These are phyloP conservation scores for Thalassiosira hispida DNA, from an alignment of 352 stramenopile genomes.

Conservation along the genomic window DNA sequence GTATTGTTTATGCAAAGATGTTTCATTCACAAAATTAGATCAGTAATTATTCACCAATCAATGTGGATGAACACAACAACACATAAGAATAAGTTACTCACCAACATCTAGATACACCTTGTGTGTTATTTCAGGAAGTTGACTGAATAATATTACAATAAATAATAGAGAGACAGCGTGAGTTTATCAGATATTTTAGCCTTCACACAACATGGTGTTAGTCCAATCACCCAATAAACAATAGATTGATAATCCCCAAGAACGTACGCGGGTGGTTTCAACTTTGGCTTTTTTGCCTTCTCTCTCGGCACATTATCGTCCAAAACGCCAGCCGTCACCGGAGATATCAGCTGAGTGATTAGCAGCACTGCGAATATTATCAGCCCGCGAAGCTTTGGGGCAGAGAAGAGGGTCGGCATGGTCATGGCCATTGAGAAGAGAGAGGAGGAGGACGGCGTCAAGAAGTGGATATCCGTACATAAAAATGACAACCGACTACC, in stretches of 20 bases:
- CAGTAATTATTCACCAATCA: background rate
- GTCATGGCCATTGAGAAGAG: background rate
- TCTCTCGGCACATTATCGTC: slow-evolving; percentile 46
- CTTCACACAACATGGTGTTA: background rate
- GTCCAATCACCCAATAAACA: background rate
- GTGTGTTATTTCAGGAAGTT: slow-evolving; percentile 76
- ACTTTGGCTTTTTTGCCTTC: slow-evolving; percentile 50
- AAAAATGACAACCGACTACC: too few species aligned
- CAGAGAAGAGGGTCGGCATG: background rate
- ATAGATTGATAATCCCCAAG: background rate
- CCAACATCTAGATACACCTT: slow-evolving; percentile 75
- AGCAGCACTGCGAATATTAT: slow-evolving; percentile 14
- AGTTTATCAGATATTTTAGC: background rate
- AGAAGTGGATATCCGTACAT: too few species aligned
- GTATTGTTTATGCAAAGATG: background rate
- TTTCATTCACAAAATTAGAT: background rate
- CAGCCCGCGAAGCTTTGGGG: background rate
- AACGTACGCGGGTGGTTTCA: slow-evolving; percentile 44
- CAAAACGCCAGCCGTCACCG: slow-evolving; percentile 1
- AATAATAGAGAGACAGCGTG: slow-evolving; percentile 8
- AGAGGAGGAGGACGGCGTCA: background rate
- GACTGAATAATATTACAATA: slow-evolving; percentile 32
- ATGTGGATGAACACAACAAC: background rate
- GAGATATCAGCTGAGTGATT: slow-evolving; percentile 1
- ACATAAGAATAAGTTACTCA: slow-evolving; percentile 18